phyloP scores from a whole-genome alignment of 2,329 filamentous ascomycete genomes.

The Aspergillus chevalieri region DNA sequence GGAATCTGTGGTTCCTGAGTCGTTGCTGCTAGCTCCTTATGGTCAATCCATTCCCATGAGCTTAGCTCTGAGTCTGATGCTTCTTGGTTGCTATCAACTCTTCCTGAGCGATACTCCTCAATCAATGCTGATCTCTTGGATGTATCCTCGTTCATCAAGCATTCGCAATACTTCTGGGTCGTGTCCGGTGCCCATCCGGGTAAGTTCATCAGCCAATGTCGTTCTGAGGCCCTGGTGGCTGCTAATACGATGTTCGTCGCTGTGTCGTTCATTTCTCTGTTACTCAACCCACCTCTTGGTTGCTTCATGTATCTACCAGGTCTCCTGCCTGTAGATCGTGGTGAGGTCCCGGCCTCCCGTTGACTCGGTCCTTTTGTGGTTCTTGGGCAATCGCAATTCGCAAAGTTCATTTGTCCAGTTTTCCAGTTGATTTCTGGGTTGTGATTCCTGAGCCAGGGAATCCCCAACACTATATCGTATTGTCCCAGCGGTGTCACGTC shows the following conservation, averaged over 20 bases:
- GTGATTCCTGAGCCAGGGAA: conserved; percentile 1
- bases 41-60: background rate
- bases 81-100: background rate
- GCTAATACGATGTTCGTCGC: background rate
- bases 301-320: background rate
- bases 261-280: background rate
- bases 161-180: background rate
- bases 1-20: no score
- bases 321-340: background rate
- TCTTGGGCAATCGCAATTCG: background rate
- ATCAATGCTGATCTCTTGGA: background rate
- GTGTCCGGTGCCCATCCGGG: background rate
- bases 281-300: background rate
- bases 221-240: background rate
- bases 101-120: background rate
- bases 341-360: background rate
- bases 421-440: background rate
- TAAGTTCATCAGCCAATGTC: background rate
- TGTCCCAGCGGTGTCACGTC: background rate
- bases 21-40: no score
- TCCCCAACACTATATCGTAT: background rate
- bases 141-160: background rate
- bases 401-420: background rate
- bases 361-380: background rate
- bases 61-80: background rate